Evolutionary conservation across 2,329 filamentous ascomycete genomes (phyloP).

Genomic region (Sphaerostilbella broomeana): DNA sequence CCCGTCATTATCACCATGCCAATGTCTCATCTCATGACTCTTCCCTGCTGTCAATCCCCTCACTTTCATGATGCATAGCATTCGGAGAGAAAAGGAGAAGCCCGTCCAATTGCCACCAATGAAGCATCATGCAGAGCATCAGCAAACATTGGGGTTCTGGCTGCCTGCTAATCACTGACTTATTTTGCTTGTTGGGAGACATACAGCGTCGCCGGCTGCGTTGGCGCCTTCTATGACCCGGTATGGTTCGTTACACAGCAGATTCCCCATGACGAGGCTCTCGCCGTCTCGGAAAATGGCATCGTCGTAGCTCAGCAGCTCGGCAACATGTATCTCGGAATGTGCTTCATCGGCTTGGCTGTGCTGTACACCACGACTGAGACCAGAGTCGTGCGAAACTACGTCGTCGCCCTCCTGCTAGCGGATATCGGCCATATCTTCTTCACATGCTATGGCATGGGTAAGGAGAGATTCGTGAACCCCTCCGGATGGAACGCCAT

Average conservation of each 20-base stretch:
- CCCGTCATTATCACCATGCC: too few species aligned
- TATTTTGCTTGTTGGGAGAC: too few species aligned
- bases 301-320: slow-evolving; percentile 59
- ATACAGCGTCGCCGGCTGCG: slow-evolving; percentile 52
- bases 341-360: slow-evolving; percentile 57
- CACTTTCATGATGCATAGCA: too few species aligned
- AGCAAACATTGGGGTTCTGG: too few species aligned
- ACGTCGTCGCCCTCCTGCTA: slow-evolving; percentile 57
- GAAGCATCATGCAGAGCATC: too few species aligned
- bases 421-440: slow-evolving; percentile 64
- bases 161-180: too few species aligned
- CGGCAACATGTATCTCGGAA: slow-evolving; percentile 62
- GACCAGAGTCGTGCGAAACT: slow-evolving; percentile 58
- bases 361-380: slow-evolving; percentile 60
- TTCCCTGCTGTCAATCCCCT: too few species aligned
- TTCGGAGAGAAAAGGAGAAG: too few species aligned
- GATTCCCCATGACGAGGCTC: slow-evolving; percentile 35
- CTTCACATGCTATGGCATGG: slow-evolving; percentile 53
- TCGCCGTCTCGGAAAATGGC: slow-evolving; percentile 37
- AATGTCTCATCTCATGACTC: too few species aligned
- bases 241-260: slow-evolving; percentile 60
- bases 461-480: slow-evolving; percentile 45
- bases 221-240: slow-evolving; percentile 49
- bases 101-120: too few species aligned
- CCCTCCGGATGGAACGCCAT: slow-evolving; percentile 58